Evolutionary conservation across 1,139 yeast species (phyloP).

Genomic region (Scheffersomyces stambukii): DNA sequence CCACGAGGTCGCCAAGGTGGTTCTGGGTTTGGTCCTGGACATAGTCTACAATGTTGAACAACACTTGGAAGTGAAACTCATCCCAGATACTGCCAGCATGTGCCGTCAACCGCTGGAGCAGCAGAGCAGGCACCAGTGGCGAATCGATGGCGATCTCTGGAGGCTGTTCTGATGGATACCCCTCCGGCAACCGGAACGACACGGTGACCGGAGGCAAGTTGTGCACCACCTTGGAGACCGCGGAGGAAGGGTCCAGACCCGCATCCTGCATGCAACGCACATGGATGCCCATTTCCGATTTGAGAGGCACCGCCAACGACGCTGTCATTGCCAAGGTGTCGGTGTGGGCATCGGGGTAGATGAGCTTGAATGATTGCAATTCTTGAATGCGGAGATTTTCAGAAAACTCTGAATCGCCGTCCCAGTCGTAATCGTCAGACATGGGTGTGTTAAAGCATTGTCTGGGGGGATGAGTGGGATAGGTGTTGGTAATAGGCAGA

Average conservation of each 20-base stretch:
- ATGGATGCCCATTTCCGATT: slow-evolving; percentile 15
- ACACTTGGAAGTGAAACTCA: slow-evolving; percentile 35
- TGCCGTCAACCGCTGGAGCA: slow-evolving; percentile 11
- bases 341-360: slow-evolving; percentile 43
- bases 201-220: slow-evolving; percentile 30
- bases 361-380: slow-evolving; percentile 42
- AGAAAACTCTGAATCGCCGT: slow-evolving; percentile 12
- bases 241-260: background rate
- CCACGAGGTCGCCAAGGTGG: slow-evolving; percentile 8
- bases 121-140: no score
- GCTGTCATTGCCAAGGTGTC: slow-evolving; percentile 18
- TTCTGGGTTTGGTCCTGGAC: slow-evolving; percentile 26
- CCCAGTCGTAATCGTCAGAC: background rate
- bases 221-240: slow-evolving; percentile 1
- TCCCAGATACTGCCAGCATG: slow-evolving; percentile 31
- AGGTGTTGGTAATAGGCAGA: background rate
- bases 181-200: slow-evolving; percentile 22
- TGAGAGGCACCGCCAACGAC: slow-evolving; percentile 22
- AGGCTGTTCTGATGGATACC: slow-evolving; percentile 25
- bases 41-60: slow-evolving; percentile 45
- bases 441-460: background rate
- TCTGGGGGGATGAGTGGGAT: no score
- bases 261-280: slow-evolving; percentile 3
- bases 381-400: slow-evolving; percentile 34
- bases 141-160: slow-evolving; percentile 23